Conservation (phyloP, 768 basidiomycete species). For the Sporobolomyces roseus region DNA sequence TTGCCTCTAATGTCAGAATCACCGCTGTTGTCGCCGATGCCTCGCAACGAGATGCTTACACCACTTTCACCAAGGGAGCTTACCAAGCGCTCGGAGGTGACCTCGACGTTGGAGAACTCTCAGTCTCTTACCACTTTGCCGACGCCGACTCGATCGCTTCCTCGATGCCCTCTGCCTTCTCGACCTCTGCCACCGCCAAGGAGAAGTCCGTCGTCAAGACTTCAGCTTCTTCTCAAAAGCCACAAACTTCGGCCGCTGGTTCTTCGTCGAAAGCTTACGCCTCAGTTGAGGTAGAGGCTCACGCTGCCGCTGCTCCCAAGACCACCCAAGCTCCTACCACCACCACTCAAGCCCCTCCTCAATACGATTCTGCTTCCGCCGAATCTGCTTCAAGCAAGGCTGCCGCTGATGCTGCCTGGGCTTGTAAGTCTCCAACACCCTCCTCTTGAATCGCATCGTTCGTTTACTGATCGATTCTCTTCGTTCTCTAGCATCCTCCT, state of each 20-base stretch:
- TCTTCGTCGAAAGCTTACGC: constrained; percentile 17
- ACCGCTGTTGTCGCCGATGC: constrained; percentile 31
- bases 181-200: constrained; percentile 4
- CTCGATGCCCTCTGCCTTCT: background rate
- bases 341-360: background rate
- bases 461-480: too few species aligned
- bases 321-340: constrained; percentile 4
- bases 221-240: constrained; percentile 3
- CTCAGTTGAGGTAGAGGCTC: background rate
- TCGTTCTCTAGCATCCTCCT: too few species aligned
- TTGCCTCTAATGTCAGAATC: constrained; percentile 1
- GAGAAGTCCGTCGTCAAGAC: constrained; percentile 21
- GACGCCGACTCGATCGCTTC: constrained; percentile 11
- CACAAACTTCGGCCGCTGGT: constrained; percentile 2
- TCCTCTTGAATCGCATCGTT: too few species aligned
- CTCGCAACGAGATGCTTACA: constrained; percentile 29
- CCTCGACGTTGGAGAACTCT: constrained; percentile 27
- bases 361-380: constrained; percentile 13
- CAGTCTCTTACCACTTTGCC: constrained; percentile 28
- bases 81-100: constrained; percentile 25
- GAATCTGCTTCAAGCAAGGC: constrained; percentile 17
- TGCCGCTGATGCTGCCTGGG: constrained; percentile 1
- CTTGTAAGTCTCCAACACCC: constrained; percentile 1
- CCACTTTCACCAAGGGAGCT: constrained; percentile 35
- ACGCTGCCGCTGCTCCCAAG: background rate